A percentile compares a stretch with the other conserved stretches of the same genome.
Evolutionary conservation across 257 asterid species (phyloP).

Genomic region (Solanum gandarillasii): DNA sequence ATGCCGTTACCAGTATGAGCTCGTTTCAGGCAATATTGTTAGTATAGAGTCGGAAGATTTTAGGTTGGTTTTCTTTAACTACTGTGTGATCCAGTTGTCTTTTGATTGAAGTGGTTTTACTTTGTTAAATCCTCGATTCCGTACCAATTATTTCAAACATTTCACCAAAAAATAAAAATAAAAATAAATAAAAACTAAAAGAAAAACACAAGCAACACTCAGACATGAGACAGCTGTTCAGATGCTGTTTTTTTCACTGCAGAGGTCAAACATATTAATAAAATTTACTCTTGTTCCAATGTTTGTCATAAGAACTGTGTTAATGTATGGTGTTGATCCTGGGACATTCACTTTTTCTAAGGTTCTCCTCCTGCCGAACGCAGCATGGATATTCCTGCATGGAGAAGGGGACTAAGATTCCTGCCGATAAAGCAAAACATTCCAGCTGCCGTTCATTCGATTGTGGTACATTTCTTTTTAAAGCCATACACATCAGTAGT

Average conservation of each 20-base stretch:
- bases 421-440: slow-evolving; percentile 64
- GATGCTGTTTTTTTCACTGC: neutral
- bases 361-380: slow-evolving; percentile 98
- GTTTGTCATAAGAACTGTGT: neutral
- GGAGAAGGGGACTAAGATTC: slow-evolving; percentile 72
- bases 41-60: slow-evolving; percentile 84
- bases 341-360: slow-evolving; percentile 90
- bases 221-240: neutral
- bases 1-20: slow-evolving; percentile 88
- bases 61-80: slow-evolving; percentile 32
- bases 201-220: neutral
- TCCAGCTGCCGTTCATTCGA: slow-evolving; percentile 89
- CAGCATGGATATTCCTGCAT: slow-evolving; percentile 98
- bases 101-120: neutral
- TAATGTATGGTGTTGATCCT: slow-evolving; percentile 55
- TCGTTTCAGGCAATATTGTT: slow-evolving; percentile 71
- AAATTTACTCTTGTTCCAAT: neutral
- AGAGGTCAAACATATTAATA: neutral
- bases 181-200: neutral
- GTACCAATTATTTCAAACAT: neutral
- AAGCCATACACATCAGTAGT: neutral
- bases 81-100: neutral
- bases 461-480: slow-evolving; percentile 49
- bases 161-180: neutral
- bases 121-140: neutral